These are phyloP conservation scores for Boletus pseudo-olivaceus DNA, from an alignment of 768 basidiomycete genomes.

Conservation along the genomic window DNA sequence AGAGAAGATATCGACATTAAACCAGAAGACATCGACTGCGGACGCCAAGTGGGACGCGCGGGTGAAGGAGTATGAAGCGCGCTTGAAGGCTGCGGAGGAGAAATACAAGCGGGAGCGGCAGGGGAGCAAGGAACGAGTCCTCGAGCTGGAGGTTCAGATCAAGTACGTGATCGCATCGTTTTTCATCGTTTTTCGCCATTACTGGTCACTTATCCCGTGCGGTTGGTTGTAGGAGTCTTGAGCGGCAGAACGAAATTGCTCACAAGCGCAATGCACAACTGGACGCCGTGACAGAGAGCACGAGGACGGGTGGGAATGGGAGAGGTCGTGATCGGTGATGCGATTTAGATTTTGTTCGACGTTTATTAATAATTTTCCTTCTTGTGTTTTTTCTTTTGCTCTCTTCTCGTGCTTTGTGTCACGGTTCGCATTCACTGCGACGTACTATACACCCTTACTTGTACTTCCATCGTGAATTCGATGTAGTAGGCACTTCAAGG, in stretches of 20 bases:
- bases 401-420: constrained; percentile 12
- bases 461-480: constrained; percentile 1
- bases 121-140: constrained; percentile 83
- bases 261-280: constrained; percentile 57
- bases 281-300: constrained; percentile 30
- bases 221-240: constrained; percentile 51
- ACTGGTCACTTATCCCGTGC: not conserved
- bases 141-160: constrained; percentile 66
- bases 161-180: constrained; percentile 53
- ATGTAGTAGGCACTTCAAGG: not conserved
- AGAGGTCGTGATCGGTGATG: constrained; percentile 21
- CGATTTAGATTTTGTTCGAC: not conserved
- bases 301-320: constrained; percentile 14
- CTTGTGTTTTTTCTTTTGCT: not conserved
- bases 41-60: constrained; percentile 93
- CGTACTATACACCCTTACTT: constrained; percentile 16
- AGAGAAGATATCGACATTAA: constrained; percentile 74
- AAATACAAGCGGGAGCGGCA: constrained; percentile 91
- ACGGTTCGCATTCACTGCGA: constrained; percentile 2
- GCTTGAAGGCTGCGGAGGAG: constrained; percentile 82
- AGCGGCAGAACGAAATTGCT: constrained; percentile 76
- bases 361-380: not conserved
- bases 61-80: constrained; percentile 87
- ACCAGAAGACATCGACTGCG: constrained; percentile 64
- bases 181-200: constrained; percentile 4